Evolutionary conservation across 306 rosid species (phyloP), one percentile per base, ranked within the genome.

Genomic region (Vachellia pachyceras): DNA sequence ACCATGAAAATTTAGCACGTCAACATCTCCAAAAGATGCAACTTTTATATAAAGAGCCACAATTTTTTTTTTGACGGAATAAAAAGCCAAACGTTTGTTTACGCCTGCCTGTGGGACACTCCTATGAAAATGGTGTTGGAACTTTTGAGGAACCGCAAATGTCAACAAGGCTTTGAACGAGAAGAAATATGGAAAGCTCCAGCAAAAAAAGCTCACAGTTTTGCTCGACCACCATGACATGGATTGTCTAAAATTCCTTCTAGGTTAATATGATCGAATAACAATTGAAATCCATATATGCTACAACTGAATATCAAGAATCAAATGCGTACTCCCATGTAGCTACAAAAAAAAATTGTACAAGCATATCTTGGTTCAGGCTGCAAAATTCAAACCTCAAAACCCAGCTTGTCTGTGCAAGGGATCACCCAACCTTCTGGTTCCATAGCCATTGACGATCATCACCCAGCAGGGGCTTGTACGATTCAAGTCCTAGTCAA

Each of bases 401-500:
- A 60, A 12, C 61, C 57, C 72, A 1, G 71, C 69, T 76, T 74
- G 35, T 66, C 73, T 50, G 63, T 77, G 80, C 63, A 83, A 70
- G 74, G 65, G 70, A 78, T 71, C 76, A 50, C 50, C 45, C 50
- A 66, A 72, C 29, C 84, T 73, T 17, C 45, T n/a, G 40, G 70
- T 37, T 8, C 44, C 20, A 64, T 33, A 6, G 42, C 15, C 22
- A 11, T 14, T 6, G 44, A 14, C 83, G 87, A 80, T 85, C 90
- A 77, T 64, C 18, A 76, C 87, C 89, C 84, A 79, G 45, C 29
- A 67, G 46, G 86, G 79, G 83, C 88, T 85, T 81, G 84, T 87
- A 84, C 83, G 84, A 86, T 75, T 79, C 87, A 37, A 79, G 72
- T 87, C 77, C 84, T 85, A 67, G 83, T 87, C 94, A 88, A 85